Evolutionary conservation across 768 basidiomycete species (phyloP).

Genomic region (Pulveroboletus sp.): DNA sequence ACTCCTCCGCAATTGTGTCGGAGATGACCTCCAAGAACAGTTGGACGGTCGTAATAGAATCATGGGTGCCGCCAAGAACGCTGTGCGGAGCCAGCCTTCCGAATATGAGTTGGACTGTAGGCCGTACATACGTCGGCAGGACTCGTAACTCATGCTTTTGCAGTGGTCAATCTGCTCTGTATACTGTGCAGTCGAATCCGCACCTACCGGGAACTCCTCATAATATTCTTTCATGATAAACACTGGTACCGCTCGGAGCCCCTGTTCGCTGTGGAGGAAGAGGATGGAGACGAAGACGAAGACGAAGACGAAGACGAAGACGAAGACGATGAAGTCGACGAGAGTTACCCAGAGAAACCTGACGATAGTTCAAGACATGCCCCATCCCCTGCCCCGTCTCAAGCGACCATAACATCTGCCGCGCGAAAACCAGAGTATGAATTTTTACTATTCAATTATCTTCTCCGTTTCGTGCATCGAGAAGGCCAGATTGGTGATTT

Average conservation of each 20-base stretch:
- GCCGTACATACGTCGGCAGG: slow-evolving; percentile 26
- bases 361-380: slow-evolving; percentile 20
- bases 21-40: slow-evolving; percentile 88
- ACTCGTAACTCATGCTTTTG: slow-evolving; percentile 7
- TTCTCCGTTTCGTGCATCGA: slow-evolving; percentile 90
- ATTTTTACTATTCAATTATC: slow-evolving; percentile 92
- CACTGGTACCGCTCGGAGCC: slow-evolving; percentile 80
- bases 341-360: slow-evolving; percentile 8
- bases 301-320: slow-evolving; percentile 63
- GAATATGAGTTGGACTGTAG: slow-evolving; percentile 85
- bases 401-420: slow-evolving; percentile 50
- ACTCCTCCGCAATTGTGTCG: slow-evolving; percentile 80
- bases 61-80: slow-evolving; percentile 81
- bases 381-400: slow-evolving; percentile 60
- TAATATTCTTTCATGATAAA: slow-evolving; percentile 97
- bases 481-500: slow-evolving; percentile 93
- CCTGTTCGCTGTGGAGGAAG: slow-evolving; percentile 70
- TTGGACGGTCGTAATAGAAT: slow-evolving; percentile 69
- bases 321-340: slow-evolving; percentile 51
- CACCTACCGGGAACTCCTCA: slow-evolving; percentile 81
- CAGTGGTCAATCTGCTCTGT: slow-evolving; percentile 89
- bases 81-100: slow-evolving; percentile 65
- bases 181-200: slow-evolving; percentile 90
- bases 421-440: slow-evolving; percentile 83
- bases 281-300: slow-evolving; percentile 64